Percentiles rank a stretch among this genome's conserved stretches.
Evolutionary conservation across 2,329 filamentous ascomycete species (phyloP).

Genomic region (Davidsoniella neocaledoniae): DNA sequence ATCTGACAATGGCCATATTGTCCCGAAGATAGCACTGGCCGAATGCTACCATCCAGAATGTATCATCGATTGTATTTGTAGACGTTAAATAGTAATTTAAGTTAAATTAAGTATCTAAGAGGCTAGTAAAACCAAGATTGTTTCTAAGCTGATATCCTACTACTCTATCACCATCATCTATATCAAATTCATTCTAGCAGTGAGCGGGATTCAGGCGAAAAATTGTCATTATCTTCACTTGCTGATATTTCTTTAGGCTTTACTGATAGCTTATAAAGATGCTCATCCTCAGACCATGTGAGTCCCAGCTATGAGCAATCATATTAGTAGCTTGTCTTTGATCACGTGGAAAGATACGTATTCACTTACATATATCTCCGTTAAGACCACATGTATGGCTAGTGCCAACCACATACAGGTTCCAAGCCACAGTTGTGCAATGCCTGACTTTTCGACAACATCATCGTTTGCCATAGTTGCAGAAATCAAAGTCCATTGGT

Average conservation of each 20-base stretch:
- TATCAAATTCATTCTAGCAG: too few species aligned
- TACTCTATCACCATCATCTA: too few species aligned
- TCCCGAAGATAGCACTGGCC: too few species aligned
- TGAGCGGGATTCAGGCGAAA: too few species aligned
- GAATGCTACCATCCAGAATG: too few species aligned
- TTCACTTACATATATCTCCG: conserved; percentile 5
- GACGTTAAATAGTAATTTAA: too few species aligned
- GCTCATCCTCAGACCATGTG: background rate
- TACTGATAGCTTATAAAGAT: background rate
- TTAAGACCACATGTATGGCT: background rate
- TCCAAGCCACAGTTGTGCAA: background rate
- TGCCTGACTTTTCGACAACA: background rate
- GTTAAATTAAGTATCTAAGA: too few species aligned
- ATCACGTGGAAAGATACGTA: background rate
- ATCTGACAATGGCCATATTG: too few species aligned
- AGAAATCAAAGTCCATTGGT: background rate
- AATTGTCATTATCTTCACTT: too few species aligned
- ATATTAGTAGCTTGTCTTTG: background rate
- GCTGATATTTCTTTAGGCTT: background rate
- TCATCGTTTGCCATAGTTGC: background rate
- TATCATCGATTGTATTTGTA: too few species aligned
- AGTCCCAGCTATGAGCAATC: background rate
- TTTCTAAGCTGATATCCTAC: too few species aligned
- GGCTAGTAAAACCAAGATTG: too few species aligned
- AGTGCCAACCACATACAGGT: conserved; percentile 1